Evolutionary conservation across 805 yeast genomes (phyloP), one percentile per base, ranked within the genome.

Genomic region (Lipomyces sp.): DNA sequence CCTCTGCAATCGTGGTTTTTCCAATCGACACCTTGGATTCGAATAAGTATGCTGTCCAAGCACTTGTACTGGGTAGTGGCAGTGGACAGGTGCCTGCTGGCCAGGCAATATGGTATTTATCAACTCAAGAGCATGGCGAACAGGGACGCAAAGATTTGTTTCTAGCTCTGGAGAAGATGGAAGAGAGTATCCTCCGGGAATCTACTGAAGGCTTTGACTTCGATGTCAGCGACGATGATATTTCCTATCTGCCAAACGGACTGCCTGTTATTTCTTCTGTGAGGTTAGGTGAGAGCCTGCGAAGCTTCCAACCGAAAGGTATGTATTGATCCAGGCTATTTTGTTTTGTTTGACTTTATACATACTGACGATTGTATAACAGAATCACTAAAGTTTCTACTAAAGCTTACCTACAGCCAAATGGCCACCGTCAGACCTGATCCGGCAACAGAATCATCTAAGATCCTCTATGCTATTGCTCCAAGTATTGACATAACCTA

Each of bases 101-200:
- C 39, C 90, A 89, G 62, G 80, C 91, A 48, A 79, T 90, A 47
- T 91, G 98, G 98, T 90, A 86, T 70, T 73, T 88, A 57, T 82
- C 90, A 35, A 83, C 95, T 2, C 78, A 80, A 51, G 95, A 86
- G 67, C 64, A 60, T 28, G 80, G 83, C 39, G 75, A 73, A 40
- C 77, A 79, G 55, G 96, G 90, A 3, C 80, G 84, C 60, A 72
- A 72, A 59, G 96, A 89, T 67, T 74, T 91, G 59, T 91, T 84
- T 65, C 75, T 82, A 46, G 97, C 96, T 5, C 76, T 86, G 50
- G 75, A 74, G 56, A 86, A 86, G 61, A 77, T 91, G 79, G 96
- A 90, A 65, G 77, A 77, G 39, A 77, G 90, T 39, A 79, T 90
- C 28, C 70, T 89, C 56, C 80, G 96, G 60, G 98, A 91, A 69